Conservation (phyloP, 2,329 filamentous ascomycete genomes). For the Curvularia sp. region DNA sequence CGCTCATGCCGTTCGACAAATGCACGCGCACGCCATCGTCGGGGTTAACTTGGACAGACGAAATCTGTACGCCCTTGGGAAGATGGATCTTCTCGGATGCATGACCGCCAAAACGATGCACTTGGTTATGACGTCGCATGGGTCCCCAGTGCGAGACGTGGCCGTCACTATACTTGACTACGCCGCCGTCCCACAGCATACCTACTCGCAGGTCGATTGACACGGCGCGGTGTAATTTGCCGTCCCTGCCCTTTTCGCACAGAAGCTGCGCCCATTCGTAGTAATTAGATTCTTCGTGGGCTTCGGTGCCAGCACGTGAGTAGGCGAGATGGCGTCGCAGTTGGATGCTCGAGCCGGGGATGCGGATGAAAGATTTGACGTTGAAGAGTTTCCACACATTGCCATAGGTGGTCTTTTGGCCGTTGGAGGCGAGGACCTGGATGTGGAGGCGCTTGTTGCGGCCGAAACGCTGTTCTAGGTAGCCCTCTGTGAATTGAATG, state of each 20-base stretch:
- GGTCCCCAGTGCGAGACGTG: conserved; percentile 53
- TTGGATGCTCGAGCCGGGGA: conserved; percentile 51
- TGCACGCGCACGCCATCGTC: conserved; percentile 39
- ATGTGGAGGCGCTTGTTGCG: conserved; percentile 40
- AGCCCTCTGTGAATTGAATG: conserved; percentile 28
- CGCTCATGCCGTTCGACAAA: conserved; percentile 38
- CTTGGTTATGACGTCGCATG: conserved; percentile 24
- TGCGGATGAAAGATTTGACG: conserved; percentile 42
- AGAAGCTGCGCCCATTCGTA: conserved; percentile 33
- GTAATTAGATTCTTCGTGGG: not conserved
- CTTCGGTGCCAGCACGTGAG: conserved; percentile 19
- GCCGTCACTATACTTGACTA: conserved; percentile 56
- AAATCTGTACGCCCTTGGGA: conserved; percentile 37
- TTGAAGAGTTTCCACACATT: conserved; percentile 47
- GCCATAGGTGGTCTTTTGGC: conserved; percentile 43
- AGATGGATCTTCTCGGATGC: conserved; percentile 39
- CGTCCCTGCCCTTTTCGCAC: conserved; percentile 32
- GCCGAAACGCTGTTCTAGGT: conserved; percentile 46
- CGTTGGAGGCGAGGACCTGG: conserved; percentile 52
- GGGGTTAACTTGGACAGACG: conserved; percentile 41
- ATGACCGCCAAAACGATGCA: conserved; percentile 45
- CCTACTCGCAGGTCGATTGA: conserved; percentile 57
- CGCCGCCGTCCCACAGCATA: conserved; percentile 54
- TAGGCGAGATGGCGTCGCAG: conserved; percentile 52
- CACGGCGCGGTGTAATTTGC: conserved; percentile 48